Evolutionary conservation across 495 filamentous ascomycete species (phyloP).

Genomic region (Penicillium turbatum): DNA sequence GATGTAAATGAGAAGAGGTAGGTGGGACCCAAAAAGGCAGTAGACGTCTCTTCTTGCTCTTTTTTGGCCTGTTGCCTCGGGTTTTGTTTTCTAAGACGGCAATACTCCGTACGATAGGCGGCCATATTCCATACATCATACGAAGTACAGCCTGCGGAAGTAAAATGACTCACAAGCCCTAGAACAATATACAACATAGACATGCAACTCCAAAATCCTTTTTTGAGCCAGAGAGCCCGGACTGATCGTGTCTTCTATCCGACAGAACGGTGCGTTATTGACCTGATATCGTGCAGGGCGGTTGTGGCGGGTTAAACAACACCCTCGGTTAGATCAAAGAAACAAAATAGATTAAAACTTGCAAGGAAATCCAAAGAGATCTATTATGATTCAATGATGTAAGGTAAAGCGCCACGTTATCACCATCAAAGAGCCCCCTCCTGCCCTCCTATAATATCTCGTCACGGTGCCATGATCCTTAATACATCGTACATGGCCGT

Average conservation of each 20-base stretch:
- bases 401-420: conserved; percentile 10
- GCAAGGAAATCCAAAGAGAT: neutral
- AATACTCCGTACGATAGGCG: too few species aligned
- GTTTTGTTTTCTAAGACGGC: neutral
- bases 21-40: neutral
- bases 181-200: neutral
- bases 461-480: neutral
- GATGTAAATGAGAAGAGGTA: neutral
- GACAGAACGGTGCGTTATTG: conserved; percentile 7
- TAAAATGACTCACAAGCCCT: neutral
- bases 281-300: conserved; percentile 19
- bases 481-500: neutral
- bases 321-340: neutral
- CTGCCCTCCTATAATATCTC: neutral
- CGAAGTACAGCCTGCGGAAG: neutral
- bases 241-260: neutral
- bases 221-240: neutral
- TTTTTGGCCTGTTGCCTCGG: neutral
- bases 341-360: neutral
- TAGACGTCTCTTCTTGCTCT: neutral
- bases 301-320: conserved; percentile 23
- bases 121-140: neutral
- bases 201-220: neutral
- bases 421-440: neutral
- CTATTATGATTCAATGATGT: neutral